Evolutionary conservation across 257 asterid genomes (phyloP).

Genomic region (Solanum microdontum): DNA sequence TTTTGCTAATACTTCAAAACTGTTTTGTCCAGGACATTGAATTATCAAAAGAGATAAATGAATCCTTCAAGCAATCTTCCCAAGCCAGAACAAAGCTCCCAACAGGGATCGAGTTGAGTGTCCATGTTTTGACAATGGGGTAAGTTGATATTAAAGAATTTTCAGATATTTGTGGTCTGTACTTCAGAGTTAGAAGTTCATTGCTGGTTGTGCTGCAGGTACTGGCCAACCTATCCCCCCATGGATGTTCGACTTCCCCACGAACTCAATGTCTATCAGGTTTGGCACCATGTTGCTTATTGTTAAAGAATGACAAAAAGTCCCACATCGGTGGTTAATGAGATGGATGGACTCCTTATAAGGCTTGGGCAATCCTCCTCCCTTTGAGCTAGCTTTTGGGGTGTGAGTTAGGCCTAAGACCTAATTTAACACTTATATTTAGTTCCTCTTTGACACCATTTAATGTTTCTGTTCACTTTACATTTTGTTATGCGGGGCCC

Average conservation of each 20-base stretch:
- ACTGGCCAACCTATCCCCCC: slow-evolving; percentile 99
- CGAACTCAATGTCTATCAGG: slow-evolving; percentile 95
- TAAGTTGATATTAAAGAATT: slow-evolving; percentile 8
- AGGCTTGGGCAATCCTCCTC: no score
- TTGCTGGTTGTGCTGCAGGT: slow-evolving; percentile 36
- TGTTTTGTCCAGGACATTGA: slow-evolving; percentile 65
- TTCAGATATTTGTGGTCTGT: background rate
- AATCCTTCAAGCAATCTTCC: slow-evolving; percentile 96
- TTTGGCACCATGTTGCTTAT: slow-evolving; percentile 14
- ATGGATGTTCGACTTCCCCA: slow-evolving; percentile 96
- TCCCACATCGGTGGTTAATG: no score
- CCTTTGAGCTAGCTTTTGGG: no score
- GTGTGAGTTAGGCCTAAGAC: no score
- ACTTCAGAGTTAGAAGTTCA: background rate
- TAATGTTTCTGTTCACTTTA: background rate
- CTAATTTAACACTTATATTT: background rate
- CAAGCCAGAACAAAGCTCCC: slow-evolving; percentile 98
- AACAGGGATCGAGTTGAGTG: slow-evolving; percentile 99
- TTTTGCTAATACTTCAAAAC: background rate
- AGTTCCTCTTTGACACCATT: background rate
- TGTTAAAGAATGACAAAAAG: no score
- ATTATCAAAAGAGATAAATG: slow-evolving; percentile 90
- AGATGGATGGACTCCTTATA: no score
- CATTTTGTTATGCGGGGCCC: background rate
- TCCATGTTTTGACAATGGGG: slow-evolving; percentile 97